A percentile compares a stretch with the other conserved stretches of the same genome.
phyloP scores from a whole-genome alignment of 352 stramenopile species.

The Phytopythium oedochilum region DNA sequence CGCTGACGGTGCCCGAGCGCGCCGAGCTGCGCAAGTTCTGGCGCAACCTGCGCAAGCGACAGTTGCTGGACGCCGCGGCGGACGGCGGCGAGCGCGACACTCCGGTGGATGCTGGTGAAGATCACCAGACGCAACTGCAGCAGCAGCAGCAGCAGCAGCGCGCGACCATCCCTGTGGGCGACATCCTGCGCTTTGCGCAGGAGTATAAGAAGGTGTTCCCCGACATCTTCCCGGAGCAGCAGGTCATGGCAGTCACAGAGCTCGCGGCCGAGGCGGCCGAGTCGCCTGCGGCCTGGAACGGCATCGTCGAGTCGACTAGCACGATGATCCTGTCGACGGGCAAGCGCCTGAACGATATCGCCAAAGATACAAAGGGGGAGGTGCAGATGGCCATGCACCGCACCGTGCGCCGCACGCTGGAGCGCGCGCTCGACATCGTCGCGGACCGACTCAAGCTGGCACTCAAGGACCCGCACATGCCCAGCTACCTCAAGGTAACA shows the following conservation, averaged over 20 bases:
- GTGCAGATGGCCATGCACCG: constrained; percentile 81
- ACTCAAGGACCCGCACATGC: constrained; percentile 86
- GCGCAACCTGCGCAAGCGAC: constrained; percentile 59
- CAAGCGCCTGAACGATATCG: constrained; percentile 81
- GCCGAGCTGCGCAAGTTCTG: constrained; percentile 77
- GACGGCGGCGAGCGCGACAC: not conserved
- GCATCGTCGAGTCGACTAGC: constrained; percentile 72
- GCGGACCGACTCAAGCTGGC: constrained; percentile 63
- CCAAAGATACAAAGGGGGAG: constrained; percentile 78
- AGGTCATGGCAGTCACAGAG: constrained; percentile 54
- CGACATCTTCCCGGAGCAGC: constrained; percentile 64
- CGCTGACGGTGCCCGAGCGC: constrained; percentile 48
- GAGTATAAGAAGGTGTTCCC: constrained; percentile 83
- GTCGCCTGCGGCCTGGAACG: constrained; percentile 38
- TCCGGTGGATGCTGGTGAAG: not conserved
- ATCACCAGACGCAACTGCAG: not conserved
- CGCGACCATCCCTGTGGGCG: constrained; percentile 36
- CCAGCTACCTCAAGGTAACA: constrained; percentile 64
- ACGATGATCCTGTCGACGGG: constrained; percentile 74
- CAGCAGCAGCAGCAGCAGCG: not conserved
- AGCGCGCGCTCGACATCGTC: constrained; percentile 75
- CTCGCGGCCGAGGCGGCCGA: constrained; percentile 32
- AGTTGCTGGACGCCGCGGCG: constrained; percentile 6
- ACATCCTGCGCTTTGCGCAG: constrained; percentile 70
- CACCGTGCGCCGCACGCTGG: constrained; percentile 70